Evolutionary conservation across 768 basidiomycete species (phyloP).

Genomic region (Gloeophyllum trabeum): DNA sequence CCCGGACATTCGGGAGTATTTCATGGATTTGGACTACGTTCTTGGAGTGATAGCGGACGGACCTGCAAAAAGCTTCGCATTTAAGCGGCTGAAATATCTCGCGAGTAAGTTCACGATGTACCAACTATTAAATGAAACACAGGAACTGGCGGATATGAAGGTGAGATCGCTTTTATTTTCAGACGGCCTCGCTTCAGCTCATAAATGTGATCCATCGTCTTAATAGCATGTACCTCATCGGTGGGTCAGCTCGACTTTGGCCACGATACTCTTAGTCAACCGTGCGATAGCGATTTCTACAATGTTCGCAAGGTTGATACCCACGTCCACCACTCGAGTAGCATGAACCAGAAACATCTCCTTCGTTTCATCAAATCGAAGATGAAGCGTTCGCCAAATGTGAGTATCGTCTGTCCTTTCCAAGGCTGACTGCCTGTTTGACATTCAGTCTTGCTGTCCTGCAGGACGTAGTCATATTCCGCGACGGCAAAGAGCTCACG

Average conservation of each 20-base stretch:
- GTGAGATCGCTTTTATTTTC: conserved; percentile 27
- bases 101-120: conserved; percentile 94
- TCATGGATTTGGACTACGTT: conserved; percentile 88
- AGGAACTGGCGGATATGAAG: conserved; percentile 96
- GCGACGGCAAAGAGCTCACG: conserved; percentile 83
- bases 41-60: conserved; percentile 89
- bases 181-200: not conserved
- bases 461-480: conserved; percentile 92
- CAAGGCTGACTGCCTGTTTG: not conserved
- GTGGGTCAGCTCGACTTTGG: conserved; percentile 23
- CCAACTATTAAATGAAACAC: conserved; percentile 80
- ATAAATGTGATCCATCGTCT: not conserved
- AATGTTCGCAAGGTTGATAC: conserved; percentile 98
- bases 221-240: conserved; percentile 73
- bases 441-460: not conserved
- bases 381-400: conserved; percentile 82
- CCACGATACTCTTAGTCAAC: not conserved
- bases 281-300: conserved; percentile 79
- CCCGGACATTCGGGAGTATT: conserved; percentile 88
- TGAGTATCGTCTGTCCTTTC: conserved; percentile 19
- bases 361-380: conserved; percentile 98
- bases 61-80: conserved; percentile 93
- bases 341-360: conserved; percentile 99
- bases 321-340: conserved; percentile 96
- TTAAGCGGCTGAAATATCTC: conserved; percentile 82